Evolutionary conservation across 805 yeast genomes (phyloP).

Genomic region (Candida berthetii): DNA sequence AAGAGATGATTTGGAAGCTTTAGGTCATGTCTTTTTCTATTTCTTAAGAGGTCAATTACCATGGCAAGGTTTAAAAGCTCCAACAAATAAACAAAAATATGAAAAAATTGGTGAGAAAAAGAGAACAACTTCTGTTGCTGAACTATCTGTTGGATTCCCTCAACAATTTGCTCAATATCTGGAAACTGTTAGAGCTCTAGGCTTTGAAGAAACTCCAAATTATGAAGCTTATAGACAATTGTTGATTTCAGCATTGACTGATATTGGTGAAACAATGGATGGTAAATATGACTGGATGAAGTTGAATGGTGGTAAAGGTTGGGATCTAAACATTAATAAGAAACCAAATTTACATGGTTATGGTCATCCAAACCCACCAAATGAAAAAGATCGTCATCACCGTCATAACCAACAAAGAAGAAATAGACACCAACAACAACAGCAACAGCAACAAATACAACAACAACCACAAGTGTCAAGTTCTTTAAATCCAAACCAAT

Average conservation of each 20-base stretch:
- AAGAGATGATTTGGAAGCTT: slow-evolving; percentile 75
- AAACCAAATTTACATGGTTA: slow-evolving; percentile 80
- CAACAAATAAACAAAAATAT: slow-evolving; percentile 76
- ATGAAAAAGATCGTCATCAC: slow-evolving; percentile 21
- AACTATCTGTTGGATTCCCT: slow-evolving; percentile 58
- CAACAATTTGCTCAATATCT: slow-evolving; percentile 70
- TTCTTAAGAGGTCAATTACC: slow-evolving; percentile 76
- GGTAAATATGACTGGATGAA: slow-evolving; percentile 79
- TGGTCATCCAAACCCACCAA: slow-evolving; percentile 60
- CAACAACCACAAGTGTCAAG: slow-evolving; percentile 1
- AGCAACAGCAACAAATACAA: slow-evolving; percentile 6
- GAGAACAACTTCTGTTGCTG: slow-evolving; percentile 59
- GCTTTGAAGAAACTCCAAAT: slow-evolving; percentile 78
- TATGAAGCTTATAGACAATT: slow-evolving; percentile 60
- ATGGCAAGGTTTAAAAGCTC: slow-evolving; percentile 89
- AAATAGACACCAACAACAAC: slow-evolving; percentile 21
- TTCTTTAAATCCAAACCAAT: neutral
- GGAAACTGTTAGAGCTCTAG: slow-evolving; percentile 57
- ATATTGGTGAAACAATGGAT: slow-evolving; percentile 54
- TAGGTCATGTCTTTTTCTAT: slow-evolving; percentile 79
- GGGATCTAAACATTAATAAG: slow-evolving; percentile 72
- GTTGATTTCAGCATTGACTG: slow-evolving; percentile 52
- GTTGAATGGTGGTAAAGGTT: slow-evolving; percentile 72
- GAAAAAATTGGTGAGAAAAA: slow-evolving; percentile 82
- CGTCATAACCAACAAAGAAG: slow-evolving; percentile 21